Evolutionary conservation across 257 asterid species (phyloP), one percentile per base, ranked within the genome.

Genomic region (Nicotiana knightiana): DNA sequence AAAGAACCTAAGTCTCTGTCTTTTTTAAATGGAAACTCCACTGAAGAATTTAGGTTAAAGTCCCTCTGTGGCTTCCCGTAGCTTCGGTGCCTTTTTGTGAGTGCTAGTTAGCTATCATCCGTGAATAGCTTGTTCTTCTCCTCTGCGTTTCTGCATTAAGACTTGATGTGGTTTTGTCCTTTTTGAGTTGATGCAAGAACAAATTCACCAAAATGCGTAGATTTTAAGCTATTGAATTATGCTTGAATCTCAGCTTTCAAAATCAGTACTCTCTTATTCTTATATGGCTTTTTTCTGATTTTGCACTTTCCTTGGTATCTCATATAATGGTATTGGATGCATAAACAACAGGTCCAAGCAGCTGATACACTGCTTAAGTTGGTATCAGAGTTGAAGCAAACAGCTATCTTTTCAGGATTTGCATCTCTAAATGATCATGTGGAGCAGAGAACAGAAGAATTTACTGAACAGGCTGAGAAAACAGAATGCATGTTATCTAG

Each of bases 371-470:
- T 96, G 90, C 98, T 96, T 37, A 94, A 96, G 90, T 85, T 94
- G 92, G 98, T 96, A 18, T 94, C 98, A 0, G 98, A 96, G 82
- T 85, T 96, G 90, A 96, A 94, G 83, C 97, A 94, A 87, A 92
- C 98, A 0, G 97, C 99, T 33, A 83, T 94, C 24, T 93, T 94
- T 89, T 91, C 98, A 1, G 97, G 98, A 43, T 90, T 94, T 76
- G 97, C 97, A 11, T 94, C 97, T 79, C 93, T 93, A 3, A 91
- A 90, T 30, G 98, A 93, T 80, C 94, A 96, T 16, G 97, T 96
- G n/a, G 98, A 96, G 85, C 93, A 91, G 88, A 91, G 97, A 86
- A 90, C 91, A 0, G 93, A 91, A 12, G 97, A 85, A 88, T 89
- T 94, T 51, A 89, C 88, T 64, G 88, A 89, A 84, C 90, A 89